A percentile compares a stretch with the other conserved stretches of the same genome.
These are phyloP conservation scores for Narthecium ossifragum DNA, from an alignment of 106 monocot genomes.

Conservation along the genomic window DNA sequence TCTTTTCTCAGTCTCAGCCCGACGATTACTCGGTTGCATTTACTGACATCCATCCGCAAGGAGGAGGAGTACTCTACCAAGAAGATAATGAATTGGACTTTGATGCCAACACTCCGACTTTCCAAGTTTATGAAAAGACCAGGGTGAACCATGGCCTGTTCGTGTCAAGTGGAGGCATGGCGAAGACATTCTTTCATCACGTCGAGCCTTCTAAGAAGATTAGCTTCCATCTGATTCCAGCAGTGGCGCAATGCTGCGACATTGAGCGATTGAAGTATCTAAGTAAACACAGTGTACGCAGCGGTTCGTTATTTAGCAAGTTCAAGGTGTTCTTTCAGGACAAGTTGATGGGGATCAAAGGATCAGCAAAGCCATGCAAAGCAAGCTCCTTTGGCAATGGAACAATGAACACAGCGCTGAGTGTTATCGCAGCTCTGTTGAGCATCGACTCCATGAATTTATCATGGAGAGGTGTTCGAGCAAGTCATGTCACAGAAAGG, in stretches of 20 bases:
- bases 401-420: slow-evolving; percentile 17
- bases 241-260: neutral
- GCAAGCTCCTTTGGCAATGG: slow-evolving; percentile 6
- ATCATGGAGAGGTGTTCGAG: slow-evolving; percentile 9
- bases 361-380: slow-evolving; percentile 13
- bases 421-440: slow-evolving; percentile 14
- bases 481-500: neutral
- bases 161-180: slow-evolving; percentile 26
- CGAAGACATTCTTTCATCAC: slow-evolving; percentile 58
- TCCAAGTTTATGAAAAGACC: slow-evolving; percentile 36
- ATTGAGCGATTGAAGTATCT: slow-evolving; percentile 8
- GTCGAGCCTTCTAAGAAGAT: slow-evolving; percentile 63
- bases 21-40: slow-evolving; percentile 46
- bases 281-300: slow-evolving; percentile 14
- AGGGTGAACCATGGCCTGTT: slow-evolving; percentile 46
- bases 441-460: slow-evolving; percentile 6
- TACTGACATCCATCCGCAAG: slow-evolving; percentile 20
- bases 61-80: slow-evolving; percentile 6
- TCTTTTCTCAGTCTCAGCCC: slow-evolving; percentile 54
- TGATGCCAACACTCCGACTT: neutral
- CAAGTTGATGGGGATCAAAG: slow-evolving; percentile 19
- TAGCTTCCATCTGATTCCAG: slow-evolving; percentile 56
- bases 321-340: slow-evolving; percentile 37
- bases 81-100: slow-evolving; percentile 3
- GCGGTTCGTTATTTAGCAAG: slow-evolving; percentile 32